Base-by-base conservation (phyloP, 1,284 basidiomycete species). In the Melanopsichium pennsylvanicum region DNA sequence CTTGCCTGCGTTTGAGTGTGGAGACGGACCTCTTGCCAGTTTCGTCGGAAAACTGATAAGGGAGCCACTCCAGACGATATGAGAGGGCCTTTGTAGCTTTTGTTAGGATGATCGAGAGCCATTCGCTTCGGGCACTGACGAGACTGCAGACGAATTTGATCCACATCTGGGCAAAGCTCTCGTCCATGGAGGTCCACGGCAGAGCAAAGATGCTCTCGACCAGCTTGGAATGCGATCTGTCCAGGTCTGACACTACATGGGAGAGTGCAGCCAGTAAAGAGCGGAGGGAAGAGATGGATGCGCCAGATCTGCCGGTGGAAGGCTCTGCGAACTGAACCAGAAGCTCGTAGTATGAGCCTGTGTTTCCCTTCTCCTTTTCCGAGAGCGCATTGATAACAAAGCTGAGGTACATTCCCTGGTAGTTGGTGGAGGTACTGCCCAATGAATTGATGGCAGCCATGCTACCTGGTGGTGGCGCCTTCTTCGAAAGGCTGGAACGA, bases 111-210 rank as follows among this genome's bases (percentile, higher is more conserved):
- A 90, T 85, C 29, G 88, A 89, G 26, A 96, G 86, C 84, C 96
- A 98, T 82, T 95, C 92, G 59, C 92, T 90, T 63, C 91, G 85
- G n/a, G 95, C 93, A 70, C 90, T 93, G 68, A 97, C 88, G 32
- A 99, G 87, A 83, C 94, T 91, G 37, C 92, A 91, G 38, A 93
- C 87, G 79, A 97, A 97, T 31, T 73, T 64, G 52, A 75, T 72
- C 77, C 77, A 80, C 38, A 72, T 69, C 22, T 90, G 87, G 18
- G 85, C 83, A 40, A 85, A 84, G 37, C 86, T 87, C 71, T 94
- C 91, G 19, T 72, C 68, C 83, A 92, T 87, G 6, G 89, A 90
- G 6, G 90, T 89, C 96, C 96, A 99, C 6, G 93, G 92, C 72
- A 96, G 85, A 56, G 86, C 86, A 52, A 97, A 85, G 59, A 98